Evolutionary conservation across 2,329 filamentous ascomycete genomes (phyloP).

Genomic region (Beauveria rudraprayagi): DNA sequence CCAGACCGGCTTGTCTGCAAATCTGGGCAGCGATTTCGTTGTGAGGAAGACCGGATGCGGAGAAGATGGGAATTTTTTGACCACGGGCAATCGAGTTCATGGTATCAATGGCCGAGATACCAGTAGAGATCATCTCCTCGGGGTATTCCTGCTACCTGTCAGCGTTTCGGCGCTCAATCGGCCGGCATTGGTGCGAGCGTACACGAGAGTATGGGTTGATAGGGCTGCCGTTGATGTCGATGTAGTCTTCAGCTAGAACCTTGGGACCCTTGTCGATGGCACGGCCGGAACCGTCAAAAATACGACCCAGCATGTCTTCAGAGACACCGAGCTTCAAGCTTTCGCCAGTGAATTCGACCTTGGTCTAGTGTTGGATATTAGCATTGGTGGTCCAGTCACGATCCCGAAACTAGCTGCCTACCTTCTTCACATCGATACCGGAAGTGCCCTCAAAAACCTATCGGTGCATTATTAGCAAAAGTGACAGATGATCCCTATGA

Average conservation of each 20-base stretch:
- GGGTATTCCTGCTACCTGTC: slow-evolving; percentile 68
- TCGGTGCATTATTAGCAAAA: slow-evolving; percentile 18
- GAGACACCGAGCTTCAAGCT: slow-evolving; percentile 98
- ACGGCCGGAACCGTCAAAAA: slow-evolving; percentile 96
- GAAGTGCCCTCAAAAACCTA: slow-evolving; percentile 96
- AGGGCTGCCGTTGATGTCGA: slow-evolving; percentile 97
- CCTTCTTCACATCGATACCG: slow-evolving; percentile 99
- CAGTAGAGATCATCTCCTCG: slow-evolving; percentile 99
- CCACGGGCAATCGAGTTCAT: slow-evolving; percentile 98
- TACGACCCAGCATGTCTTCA: slow-evolving; percentile 98
- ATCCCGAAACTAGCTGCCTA: slow-evolving; percentile 27
- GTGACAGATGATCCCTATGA: slow-evolving; percentile 8
- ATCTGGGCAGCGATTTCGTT: slow-evolving; percentile 99
- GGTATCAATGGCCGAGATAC: slow-evolving; percentile 97
- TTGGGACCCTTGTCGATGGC: slow-evolving; percentile 99
- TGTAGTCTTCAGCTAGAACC: slow-evolving; percentile 93
- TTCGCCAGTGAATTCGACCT: slow-evolving; percentile 93
- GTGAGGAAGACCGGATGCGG: slow-evolving; percentile 92
- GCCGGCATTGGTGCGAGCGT: slow-evolving; percentile 25
- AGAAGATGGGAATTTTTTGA: slow-evolving; percentile 99
- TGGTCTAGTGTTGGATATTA: slow-evolving; percentile 54
- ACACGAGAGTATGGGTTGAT: slow-evolving; percentile 98
- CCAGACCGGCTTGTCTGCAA: slow-evolving; percentile 91
- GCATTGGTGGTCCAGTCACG: slow-evolving; percentile 9
- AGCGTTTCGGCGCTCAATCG: slow-evolving; percentile 10